Evolutionary conservation across 495 filamentous ascomycete species (phyloP), one percentile per base, ranked within the genome.

Genomic region (Penicillium maclennaniae): DNA sequence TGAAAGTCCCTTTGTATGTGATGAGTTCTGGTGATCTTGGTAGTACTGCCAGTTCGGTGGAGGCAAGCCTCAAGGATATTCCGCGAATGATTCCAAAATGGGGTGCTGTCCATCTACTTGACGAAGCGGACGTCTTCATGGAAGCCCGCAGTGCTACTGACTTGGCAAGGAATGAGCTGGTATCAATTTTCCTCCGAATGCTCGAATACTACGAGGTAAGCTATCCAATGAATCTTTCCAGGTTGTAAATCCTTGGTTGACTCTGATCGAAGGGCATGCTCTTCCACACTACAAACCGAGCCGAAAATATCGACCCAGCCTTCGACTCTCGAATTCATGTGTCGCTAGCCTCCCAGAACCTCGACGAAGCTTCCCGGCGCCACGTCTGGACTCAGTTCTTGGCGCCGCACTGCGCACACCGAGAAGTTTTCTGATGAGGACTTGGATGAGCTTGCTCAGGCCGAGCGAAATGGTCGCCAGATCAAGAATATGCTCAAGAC

Each of bases 211-310:
- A 78, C 69, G 72, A 79, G 49, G 53, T 56, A 40, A 39, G 46
- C 14, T 49, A 72, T 69, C 9, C 3, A 37, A 28, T 4, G 3
- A 12, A 31, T 12, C 27, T 12, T 12, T 31, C 27, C 1, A 5
- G 23, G 23, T 23, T 14, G 15, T 12, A 12, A 34, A 4, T 12
- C 14, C 15, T 4, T 34, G 8, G 19, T 49, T 59, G 34, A 62
- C 25, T 14, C 14, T 2, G 38, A n/a, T 31, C 36, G 82, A 79
- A 83, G 62, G 83, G 84, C 21, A 81, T 85, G 49, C 68, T 85
- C 53, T 83, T 85, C 68, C 75, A 83, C 42, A 82, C 79, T 0
- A 83, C 78, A 27, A 84, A 83, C 58, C 74, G 77, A 5, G 64
- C 74, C 15, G 63, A 69, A 6, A 56, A 69, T 31, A 76, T 83